Percentiles rank a stretch among this genome's conserved stretches.
phyloP scores from a whole-genome alignment of 208 protist genomes.

The Leishmania amazonensis region DNA sequence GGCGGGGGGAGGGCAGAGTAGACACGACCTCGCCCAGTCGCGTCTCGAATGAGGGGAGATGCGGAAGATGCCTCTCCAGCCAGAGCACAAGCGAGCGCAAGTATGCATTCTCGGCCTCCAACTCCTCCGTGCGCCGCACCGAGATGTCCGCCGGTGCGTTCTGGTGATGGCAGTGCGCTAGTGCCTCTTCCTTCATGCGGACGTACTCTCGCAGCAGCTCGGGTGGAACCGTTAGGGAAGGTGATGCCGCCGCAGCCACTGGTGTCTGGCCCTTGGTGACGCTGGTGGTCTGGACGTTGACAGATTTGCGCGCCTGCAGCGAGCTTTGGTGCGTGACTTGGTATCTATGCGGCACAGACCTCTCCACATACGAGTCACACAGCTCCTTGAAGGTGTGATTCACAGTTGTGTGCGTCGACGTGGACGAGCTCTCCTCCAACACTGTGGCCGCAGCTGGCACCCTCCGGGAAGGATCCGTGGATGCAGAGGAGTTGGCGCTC shows the following conservation, averaged over 20 bases:
- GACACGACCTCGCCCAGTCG: not conserved
- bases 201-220: conserved; percentile 13
- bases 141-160: not conserved
- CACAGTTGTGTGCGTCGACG: not conserved
- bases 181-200: conserved; percentile 12
- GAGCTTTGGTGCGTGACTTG: not conserved
- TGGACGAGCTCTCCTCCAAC: not conserved
- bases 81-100: conserved; percentile 23
- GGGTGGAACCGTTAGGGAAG: not conserved
- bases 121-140: conserved; percentile 17
- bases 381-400: conserved; percentile 5
- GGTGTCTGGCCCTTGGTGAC: not conserved
- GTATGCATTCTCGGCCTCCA: conserved; percentile 47
- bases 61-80: conserved; percentile 18
- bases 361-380: conserved; percentile 31
- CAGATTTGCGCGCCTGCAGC: conserved; percentile 17
- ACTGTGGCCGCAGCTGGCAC: not conserved
- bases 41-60: not conserved
- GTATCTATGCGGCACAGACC: not conserved
- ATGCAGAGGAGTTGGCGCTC: not conserved
- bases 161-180: not conserved
- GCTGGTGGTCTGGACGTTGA: not conserved
- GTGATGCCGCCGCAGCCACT: not conserved
- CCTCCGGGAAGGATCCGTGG: not conserved
- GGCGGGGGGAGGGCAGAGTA: not conserved